Conservation (phyloP, 176 grass and related monocot species). For the Poa annua region DNA sequence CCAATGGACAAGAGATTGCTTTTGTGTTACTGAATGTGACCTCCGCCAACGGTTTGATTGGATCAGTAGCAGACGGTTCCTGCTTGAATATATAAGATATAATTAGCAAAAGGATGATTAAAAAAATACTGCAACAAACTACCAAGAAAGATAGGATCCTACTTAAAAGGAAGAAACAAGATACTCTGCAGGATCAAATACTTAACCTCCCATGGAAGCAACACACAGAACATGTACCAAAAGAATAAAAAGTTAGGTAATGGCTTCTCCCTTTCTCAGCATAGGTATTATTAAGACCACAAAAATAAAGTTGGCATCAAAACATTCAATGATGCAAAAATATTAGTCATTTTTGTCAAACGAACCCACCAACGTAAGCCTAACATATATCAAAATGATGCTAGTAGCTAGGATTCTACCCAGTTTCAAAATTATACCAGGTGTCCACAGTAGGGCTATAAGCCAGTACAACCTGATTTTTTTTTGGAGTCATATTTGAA, state of each 20-base stretch:
- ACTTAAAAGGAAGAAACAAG: conserved; percentile 25
- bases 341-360: neutral
- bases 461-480: neutral
- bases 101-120: conserved; percentile 18
- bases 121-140: conserved; percentile 18
- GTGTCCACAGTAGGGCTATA: neutral
- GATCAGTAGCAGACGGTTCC: conserved; percentile 45
- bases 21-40: conserved; percentile 46
- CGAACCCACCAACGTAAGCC: neutral
- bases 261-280: conserved; percentile 31
- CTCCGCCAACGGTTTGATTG: conserved; percentile 51
- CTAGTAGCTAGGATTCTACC: conserved; percentile 1
- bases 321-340: conserved; percentile 32
- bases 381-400: conserved; percentile 23
- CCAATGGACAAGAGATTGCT: conserved; percentile 45
- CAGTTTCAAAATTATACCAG: conserved; percentile 24
- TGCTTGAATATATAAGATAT: conserved; percentile 48
- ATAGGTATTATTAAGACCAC: conserved; percentile 22
- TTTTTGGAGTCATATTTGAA: neutral
- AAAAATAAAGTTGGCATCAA: neutral
- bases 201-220: conserved; percentile 48
- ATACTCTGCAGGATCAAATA: conserved; percentile 30
- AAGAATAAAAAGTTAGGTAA: conserved; percentile 34
- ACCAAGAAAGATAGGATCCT: conserved; percentile 1
- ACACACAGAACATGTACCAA: conserved; percentile 42